These are phyloP conservation scores for Omphalotus olearius DNA, from an alignment of 1,284 basidiomycete species.

Conservation along the genomic window DNA sequence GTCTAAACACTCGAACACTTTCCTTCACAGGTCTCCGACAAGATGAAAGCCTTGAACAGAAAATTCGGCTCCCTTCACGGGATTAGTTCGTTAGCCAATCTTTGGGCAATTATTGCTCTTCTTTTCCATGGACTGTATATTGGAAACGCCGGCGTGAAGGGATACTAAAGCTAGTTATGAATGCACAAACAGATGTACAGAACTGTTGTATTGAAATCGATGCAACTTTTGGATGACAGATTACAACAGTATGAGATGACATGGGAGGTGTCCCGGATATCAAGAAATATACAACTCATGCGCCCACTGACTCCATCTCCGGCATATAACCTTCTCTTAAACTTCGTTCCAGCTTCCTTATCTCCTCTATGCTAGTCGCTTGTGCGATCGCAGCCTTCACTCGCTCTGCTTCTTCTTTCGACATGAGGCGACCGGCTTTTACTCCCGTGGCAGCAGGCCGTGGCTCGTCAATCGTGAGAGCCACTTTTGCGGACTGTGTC, in stretches of 20 bases:
- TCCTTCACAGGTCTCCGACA: constrained; percentile 51
- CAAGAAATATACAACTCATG: constrained; percentile 37
- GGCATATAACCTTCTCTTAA: constrained; percentile 85
- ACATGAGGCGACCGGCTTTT: constrained; percentile 83
- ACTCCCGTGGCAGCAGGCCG: constrained; percentile 51
- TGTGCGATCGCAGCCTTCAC: constrained; percentile 89
- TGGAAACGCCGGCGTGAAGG: constrained; percentile 45
- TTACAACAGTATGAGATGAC: constrained; percentile 4
- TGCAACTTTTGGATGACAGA: not conserved
- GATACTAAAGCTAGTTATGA: constrained; percentile 22
- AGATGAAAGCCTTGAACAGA: constrained; percentile 66
- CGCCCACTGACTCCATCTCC: constrained; percentile 68
- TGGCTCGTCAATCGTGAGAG: constrained; percentile 69
- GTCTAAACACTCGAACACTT: not conserved
- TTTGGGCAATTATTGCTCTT: constrained; percentile 56
- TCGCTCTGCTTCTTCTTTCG: constrained; percentile 86
- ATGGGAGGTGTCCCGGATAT: constrained; percentile 18
- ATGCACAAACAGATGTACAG: constrained; percentile 10
- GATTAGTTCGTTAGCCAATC: constrained; percentile 63
- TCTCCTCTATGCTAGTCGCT: constrained; percentile 89
- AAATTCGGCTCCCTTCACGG: constrained; percentile 67
- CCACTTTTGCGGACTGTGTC: constrained; percentile 51
- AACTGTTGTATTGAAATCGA: not conserved
- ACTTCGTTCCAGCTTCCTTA: constrained; percentile 83
- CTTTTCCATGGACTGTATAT: constrained; percentile 73